These are phyloP conservation scores for Hypoxylon sp. DNA, from an alignment of 2,329 filamentous ascomycete genomes.

Conservation along the genomic window DNA sequence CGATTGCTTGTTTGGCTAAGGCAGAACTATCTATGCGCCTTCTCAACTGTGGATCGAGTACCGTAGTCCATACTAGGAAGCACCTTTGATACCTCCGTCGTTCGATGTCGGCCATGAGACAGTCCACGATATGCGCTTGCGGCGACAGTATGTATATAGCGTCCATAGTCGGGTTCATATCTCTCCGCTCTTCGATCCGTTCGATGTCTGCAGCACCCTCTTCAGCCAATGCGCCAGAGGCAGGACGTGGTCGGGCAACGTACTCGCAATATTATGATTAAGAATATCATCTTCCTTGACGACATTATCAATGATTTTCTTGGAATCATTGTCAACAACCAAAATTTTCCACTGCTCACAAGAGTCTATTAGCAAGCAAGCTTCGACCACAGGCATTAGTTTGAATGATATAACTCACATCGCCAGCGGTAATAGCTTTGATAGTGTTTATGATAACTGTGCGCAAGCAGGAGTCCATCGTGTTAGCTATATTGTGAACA, in stretches of 20 bases:
- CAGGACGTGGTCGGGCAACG: slow-evolving; percentile 53
- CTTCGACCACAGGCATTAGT: background rate
- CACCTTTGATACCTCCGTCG: slow-evolving; percentile 83
- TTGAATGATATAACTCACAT: slow-evolving; percentile 69
- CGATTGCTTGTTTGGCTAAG: slow-evolving; percentile 79
- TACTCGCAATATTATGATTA: slow-evolving; percentile 96
- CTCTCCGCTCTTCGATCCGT: slow-evolving; percentile 88
- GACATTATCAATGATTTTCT: slow-evolving; percentile 90
- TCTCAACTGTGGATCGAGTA: slow-evolving; percentile 78
- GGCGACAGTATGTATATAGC: slow-evolving; percentile 94
- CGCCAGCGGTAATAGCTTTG: slow-evolving; percentile 82
- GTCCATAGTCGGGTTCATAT: slow-evolving; percentile 89
- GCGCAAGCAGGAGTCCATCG: slow-evolving; percentile 13
- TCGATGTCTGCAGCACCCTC: slow-evolving; percentile 80
- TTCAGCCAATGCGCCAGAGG: slow-evolving; percentile 49
- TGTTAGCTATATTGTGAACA: slow-evolving; percentile 37
- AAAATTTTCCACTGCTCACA: slow-evolving; percentile 90
- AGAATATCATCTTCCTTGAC: slow-evolving; percentile 97
- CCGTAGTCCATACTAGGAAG: slow-evolving; percentile 87
- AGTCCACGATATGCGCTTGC: slow-evolving; percentile 90
- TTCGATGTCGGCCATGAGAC: slow-evolving; percentile 92
- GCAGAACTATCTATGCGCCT: slow-evolving; percentile 81
- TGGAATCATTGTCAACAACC: slow-evolving; percentile 86
- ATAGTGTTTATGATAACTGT: slow-evolving; percentile 81
- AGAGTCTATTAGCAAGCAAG: slow-evolving; percentile 35